These are phyloP conservation scores for Boletus tylopilopsis DNA, from an alignment of 768 basidiomycete genomes.

Conservation along the genomic window DNA sequence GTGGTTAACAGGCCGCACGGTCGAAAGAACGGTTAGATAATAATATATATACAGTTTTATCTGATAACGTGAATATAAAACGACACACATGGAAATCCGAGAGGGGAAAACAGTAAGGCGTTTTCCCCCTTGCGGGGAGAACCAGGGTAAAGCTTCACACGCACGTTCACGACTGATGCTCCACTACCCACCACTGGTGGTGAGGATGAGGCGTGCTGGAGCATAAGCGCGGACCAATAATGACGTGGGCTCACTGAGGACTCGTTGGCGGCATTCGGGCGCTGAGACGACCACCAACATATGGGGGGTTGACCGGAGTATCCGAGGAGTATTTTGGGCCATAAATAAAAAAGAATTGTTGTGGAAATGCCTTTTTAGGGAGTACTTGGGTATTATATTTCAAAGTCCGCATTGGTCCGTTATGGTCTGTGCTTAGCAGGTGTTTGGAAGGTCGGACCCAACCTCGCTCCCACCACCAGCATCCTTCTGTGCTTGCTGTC, in stretches of 20 bases:
- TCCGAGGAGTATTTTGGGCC: constrained; percentile 19
- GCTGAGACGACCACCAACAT: background rate
- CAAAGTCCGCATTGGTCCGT: constrained; percentile 34
- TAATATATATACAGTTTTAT: constrained; percentile 7
- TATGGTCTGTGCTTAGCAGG: constrained; percentile 38
- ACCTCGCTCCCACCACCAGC: constrained; percentile 59
- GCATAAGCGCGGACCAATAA: no score
- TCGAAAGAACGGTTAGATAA: no score
- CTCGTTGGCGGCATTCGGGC: background rate
- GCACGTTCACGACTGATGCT: constrained; percentile 24
- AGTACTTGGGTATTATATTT: constrained; percentile 15
- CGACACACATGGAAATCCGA: constrained; percentile 7
- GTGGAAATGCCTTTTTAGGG: constrained; percentile 11
- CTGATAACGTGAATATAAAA: background rate
- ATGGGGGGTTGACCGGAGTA: background rate
- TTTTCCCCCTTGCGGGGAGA: constrained; percentile 11
- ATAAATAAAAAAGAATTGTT: constrained; percentile 19
- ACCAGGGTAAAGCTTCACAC: constrained; percentile 23
- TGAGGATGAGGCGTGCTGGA: constrained; percentile 16
- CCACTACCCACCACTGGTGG: constrained; percentile 10
- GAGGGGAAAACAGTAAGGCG: constrained; percentile 9
- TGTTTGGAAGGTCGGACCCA: constrained; percentile 42
- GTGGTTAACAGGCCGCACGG: no score
- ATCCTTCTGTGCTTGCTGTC: constrained; percentile 34
- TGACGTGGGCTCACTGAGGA: background rate